A percentile compares a stretch with the other conserved stretches of the same genome.
phyloP scores from a whole-genome alignment of 176 grass and related monocot species.

The Panicum miliaceum region DNA sequence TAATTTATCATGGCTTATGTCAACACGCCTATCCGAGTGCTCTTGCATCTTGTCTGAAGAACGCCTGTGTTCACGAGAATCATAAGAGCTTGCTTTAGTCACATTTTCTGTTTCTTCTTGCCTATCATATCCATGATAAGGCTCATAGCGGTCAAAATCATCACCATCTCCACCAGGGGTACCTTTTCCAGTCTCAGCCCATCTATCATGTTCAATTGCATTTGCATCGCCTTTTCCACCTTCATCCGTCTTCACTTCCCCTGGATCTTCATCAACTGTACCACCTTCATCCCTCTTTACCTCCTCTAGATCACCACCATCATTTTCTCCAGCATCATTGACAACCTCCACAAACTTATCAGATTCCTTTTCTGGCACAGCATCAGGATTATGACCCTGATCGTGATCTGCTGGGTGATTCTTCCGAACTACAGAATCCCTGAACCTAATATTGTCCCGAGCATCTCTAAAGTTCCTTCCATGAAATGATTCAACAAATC shows the following conservation, averaged over 20 bases:
- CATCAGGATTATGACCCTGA: constrained; percentile 23
- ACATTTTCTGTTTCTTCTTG: constrained; percentile 43
- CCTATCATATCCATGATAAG: constrained; percentile 61
- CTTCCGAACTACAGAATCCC: constrained; percentile 24
- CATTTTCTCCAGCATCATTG: constrained; percentile 26
- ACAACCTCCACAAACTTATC: constrained; percentile 11
- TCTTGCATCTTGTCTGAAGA: constrained; percentile 35
- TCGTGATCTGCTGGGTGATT: constrained; percentile 19
- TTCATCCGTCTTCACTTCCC: constrained; percentile 30
- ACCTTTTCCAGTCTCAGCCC: constrained; percentile 48
- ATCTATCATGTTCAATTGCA: constrained; percentile 62
- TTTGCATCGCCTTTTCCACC: constrained; percentile 21
- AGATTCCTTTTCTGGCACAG: constrained; percentile 29
- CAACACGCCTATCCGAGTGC: constrained; percentile 32
- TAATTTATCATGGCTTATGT: constrained; percentile 40
- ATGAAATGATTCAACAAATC: constrained; percentile 26
- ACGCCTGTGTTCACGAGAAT: constrained; percentile 18
- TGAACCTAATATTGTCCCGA: constrained; percentile 33
- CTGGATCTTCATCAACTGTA: constrained; percentile 24
- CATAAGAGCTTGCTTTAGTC: constrained; percentile 41
- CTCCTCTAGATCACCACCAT: constrained; percentile 26
- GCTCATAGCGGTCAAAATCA: constrained; percentile 61
- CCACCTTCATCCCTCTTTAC: constrained; percentile 36
- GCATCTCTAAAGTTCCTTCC: constrained; percentile 39
- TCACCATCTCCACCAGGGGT: constrained; percentile 33